phyloP scores from a whole-genome alignment of 2,329 filamentous ascomycete genomes.

The Neonectria magnoliae region DNA sequence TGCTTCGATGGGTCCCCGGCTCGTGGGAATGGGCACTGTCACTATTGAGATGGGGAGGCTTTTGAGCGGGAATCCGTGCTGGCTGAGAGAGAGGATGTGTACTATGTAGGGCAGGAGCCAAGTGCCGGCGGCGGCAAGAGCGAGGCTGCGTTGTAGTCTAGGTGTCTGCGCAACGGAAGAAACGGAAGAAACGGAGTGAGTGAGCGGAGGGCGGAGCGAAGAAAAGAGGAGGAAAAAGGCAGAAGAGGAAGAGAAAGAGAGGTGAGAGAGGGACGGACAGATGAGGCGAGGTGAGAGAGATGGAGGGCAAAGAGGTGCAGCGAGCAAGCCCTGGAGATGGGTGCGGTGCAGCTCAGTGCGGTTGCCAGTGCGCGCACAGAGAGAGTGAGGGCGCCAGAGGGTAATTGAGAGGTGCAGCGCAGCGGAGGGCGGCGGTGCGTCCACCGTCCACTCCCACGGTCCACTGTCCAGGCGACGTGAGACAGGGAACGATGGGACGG shows the following conservation, averaged over 20 bases:
- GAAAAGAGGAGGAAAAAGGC: slow-evolving; percentile 25
- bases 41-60: slow-evolving; percentile 14
- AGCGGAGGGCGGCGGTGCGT: slow-evolving; percentile 4
- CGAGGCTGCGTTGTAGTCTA: slow-evolving; percentile 11
- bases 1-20: slow-evolving; percentile 38
- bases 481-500: slow-evolving; percentile 4
- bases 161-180: slow-evolving; percentile 10
- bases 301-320: slow-evolving; percentile 23
- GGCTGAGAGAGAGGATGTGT: not conserved
- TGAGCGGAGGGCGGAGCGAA: slow-evolving; percentile 20
- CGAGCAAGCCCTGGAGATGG: slow-evolving; percentile 17
- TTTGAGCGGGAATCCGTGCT: slow-evolving; percentile 1
- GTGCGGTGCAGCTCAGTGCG: slow-evolving; percentile 11
- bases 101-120: not conserved
- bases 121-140: slow-evolving; percentile 2
- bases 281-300: slow-evolving; percentile 36
- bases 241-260: slow-evolving; percentile 32
- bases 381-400: not conserved
- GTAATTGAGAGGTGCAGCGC: not conserved
- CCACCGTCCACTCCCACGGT: not conserved
- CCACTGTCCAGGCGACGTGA: not conserved
- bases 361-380: slow-evolving; percentile 6
- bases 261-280: slow-evolving; percentile 34
- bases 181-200: too few species aligned
- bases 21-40: slow-evolving; percentile 32